phyloP scores from a whole-genome alignment of 2,329 filamentous ascomycete species.

The Geosmithia flava region DNA sequence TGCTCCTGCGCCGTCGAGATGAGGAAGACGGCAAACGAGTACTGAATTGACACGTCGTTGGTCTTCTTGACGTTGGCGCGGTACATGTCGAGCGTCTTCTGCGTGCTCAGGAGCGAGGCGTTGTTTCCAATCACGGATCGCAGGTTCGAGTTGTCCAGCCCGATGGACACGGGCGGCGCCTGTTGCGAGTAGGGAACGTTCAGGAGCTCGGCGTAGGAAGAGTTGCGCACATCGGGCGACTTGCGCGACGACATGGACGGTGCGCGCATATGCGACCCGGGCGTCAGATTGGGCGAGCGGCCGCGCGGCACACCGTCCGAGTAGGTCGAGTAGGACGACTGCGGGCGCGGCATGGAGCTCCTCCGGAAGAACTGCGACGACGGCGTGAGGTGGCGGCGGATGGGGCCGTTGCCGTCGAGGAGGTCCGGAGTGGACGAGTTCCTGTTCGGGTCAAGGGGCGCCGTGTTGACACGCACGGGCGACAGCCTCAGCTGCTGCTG shows the following conservation, averaged over 20 bases:
- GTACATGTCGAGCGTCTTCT: slow-evolving; percentile 97
- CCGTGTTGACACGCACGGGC: slow-evolving; percentile 27
- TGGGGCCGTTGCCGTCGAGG: slow-evolving; percentile 33
- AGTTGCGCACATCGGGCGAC: slow-evolving; percentile 41
- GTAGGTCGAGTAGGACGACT: slow-evolving; percentile 62
- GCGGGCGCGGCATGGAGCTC: slow-evolving; percentile 53
- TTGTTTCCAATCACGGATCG: slow-evolving; percentile 74
- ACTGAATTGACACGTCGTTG: slow-evolving; percentile 78
- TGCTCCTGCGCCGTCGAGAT: slow-evolving; percentile 79
- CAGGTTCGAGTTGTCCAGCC: slow-evolving; percentile 71
- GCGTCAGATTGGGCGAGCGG: slow-evolving; percentile 40
- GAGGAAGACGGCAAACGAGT: slow-evolving; percentile 92
- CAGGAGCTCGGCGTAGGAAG: slow-evolving; percentile 46
- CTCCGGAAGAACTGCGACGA: slow-evolving; percentile 40
- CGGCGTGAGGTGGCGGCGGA: slow-evolving; percentile 52
- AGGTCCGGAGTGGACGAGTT: slow-evolving; percentile 39
- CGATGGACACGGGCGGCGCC: slow-evolving; percentile 43
- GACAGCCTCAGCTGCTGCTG: slow-evolving; percentile 28
- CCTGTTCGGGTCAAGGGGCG: slow-evolving; percentile 27
- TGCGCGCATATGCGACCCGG: slow-evolving; percentile 29
- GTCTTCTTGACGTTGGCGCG: slow-evolving; percentile 95
- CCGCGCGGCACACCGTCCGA: slow-evolving; percentile 57
- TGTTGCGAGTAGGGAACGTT: slow-evolving; percentile 73
- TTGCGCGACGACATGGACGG: slow-evolving; percentile 37
- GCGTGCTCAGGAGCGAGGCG: slow-evolving; percentile 78